Conservation (phyloP, 2,329 filamentous ascomycete genomes). For the Stachybotrys elegans region DNA sequence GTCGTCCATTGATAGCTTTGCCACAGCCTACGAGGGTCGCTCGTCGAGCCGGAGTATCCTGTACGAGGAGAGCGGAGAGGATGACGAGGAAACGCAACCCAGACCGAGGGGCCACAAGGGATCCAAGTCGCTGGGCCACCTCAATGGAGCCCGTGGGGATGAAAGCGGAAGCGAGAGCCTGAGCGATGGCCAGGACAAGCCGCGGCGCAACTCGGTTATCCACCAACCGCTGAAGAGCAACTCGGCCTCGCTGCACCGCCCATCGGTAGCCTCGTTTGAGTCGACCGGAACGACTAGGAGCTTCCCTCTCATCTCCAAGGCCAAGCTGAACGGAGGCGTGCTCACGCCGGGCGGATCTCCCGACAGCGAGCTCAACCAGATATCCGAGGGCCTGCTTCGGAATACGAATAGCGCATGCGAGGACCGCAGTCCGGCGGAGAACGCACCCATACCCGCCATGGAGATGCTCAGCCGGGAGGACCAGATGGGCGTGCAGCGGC, state of each 20-base stretch:
- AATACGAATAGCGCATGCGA: conserved; percentile 40
- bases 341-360: conserved; percentile 44
- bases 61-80: conserved; percentile 10
- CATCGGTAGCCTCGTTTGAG: conserved; percentile 52
- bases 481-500: conserved; percentile 53
- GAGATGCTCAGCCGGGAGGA: conserved; percentile 49
- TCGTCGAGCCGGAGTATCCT: conserved; percentile 31
- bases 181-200: conserved; percentile 16
- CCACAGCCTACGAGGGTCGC: conserved; percentile 49
- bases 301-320: conserved; percentile 55
- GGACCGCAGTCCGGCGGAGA: conserved; percentile 20
- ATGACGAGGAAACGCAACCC: not conserved
- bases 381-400: conserved; percentile 43
- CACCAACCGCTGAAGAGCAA: conserved; percentile 38
- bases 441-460: conserved; percentile 34
- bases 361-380: conserved; percentile 41
- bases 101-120: too few species aligned
- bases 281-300: conserved; percentile 56
- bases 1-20: conserved; percentile 50
- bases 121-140: too few species aligned
- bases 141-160: not conserved
- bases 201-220: conserved; percentile 28
- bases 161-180: conserved; percentile 13
- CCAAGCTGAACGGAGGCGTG: conserved; percentile 39
- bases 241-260: conserved; percentile 41